Percentiles rank a stretch among this genome's conserved stretches.
These are phyloP conservation scores for Paradendryphiella salina DNA, from an alignment of 2,329 filamentous ascomycete genomes.

Conservation along the genomic window DNA sequence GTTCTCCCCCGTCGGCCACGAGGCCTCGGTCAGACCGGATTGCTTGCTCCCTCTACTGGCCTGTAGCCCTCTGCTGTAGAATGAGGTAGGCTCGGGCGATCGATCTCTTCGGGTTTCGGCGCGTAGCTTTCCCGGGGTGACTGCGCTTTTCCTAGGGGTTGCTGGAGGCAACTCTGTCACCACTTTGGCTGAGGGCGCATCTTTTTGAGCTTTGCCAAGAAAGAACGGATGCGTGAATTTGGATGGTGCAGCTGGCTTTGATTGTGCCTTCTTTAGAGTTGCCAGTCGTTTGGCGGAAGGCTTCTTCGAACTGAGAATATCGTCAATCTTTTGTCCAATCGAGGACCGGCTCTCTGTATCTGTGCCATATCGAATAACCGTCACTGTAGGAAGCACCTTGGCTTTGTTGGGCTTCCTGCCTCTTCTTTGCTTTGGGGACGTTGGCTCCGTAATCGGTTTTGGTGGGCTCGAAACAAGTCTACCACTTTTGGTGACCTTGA, in stretches of 20 bases:
- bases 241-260: constrained; percentile 39
- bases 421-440: constrained; percentile 53
- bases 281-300: constrained; percentile 21
- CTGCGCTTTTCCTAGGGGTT: constrained; percentile 44
- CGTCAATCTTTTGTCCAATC: constrained; percentile 64
- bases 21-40: constrained; percentile 66
- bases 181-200: constrained; percentile 22
- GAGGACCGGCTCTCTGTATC: constrained; percentile 52
- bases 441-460: constrained; percentile 23
- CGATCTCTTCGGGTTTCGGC: constrained; percentile 36
- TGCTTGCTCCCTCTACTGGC: constrained; percentile 55
- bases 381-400: constrained; percentile 48
- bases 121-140: constrained; percentile 54
- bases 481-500: constrained; percentile 51
- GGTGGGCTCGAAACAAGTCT: constrained; percentile 51
- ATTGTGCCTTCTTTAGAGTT: constrained; percentile 23
- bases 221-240: constrained; percentile 72
- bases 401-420: constrained; percentile 27
- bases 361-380: constrained; percentile 63
- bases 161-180: constrained; percentile 11
- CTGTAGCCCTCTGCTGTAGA: constrained; percentile 26
- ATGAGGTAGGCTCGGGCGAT: constrained; percentile 17
- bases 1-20: constrained; percentile 71
- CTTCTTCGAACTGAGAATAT: constrained; percentile 58
- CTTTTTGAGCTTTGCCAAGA: constrained; percentile 55